phyloP scores from a whole-genome alignment of 2,329 filamentous ascomycete species.

The Cladorrhinum sp. region DNA sequence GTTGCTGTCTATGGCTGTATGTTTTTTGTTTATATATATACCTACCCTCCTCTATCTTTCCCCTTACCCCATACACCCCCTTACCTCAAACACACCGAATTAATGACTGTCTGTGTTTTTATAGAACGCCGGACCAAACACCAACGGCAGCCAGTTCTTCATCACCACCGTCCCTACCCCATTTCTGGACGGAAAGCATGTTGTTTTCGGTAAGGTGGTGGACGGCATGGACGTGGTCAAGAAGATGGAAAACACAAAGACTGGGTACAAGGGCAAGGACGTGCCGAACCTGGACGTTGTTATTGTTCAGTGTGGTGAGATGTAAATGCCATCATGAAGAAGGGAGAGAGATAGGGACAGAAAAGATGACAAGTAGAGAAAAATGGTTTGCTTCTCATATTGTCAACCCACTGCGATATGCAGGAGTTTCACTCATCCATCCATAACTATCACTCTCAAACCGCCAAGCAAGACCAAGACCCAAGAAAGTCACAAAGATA shows the following conservation, averaged over 20 bases:
- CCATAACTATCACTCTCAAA: no score
- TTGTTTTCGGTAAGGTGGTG: conserved; percentile 88
- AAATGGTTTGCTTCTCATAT: no score
- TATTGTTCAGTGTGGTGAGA: conserved; percentile 87
- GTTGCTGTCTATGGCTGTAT: conserved; percentile 87
- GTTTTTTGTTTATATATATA: conserved; percentile 35
- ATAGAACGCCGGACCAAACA: conserved; percentile 85
- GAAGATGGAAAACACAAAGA: conserved; percentile 91
- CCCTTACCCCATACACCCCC: conserved; percentile 11
- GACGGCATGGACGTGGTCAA: conserved; percentile 86
- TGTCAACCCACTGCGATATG: no score
- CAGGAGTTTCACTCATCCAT: no score
- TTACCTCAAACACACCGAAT: neutral
- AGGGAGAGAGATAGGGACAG: neutral
- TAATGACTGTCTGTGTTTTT: neutral
- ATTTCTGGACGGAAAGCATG: conserved; percentile 88
- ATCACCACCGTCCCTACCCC: conserved; percentile 86
- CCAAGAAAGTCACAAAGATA: no score
- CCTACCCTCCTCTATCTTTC: no score
- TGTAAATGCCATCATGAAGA: conserved; percentile 51
- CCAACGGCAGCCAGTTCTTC: conserved; percentile 96
- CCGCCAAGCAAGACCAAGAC: no score
- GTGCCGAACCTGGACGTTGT: conserved; percentile 81
- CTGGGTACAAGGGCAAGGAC: conserved; percentile 69
- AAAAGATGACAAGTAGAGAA: no score